These are phyloP conservation scores for Chaetomium strumarium DNA, from an alignment of 2,329 filamentous ascomycete genomes.

Conservation along the genomic window DNA sequence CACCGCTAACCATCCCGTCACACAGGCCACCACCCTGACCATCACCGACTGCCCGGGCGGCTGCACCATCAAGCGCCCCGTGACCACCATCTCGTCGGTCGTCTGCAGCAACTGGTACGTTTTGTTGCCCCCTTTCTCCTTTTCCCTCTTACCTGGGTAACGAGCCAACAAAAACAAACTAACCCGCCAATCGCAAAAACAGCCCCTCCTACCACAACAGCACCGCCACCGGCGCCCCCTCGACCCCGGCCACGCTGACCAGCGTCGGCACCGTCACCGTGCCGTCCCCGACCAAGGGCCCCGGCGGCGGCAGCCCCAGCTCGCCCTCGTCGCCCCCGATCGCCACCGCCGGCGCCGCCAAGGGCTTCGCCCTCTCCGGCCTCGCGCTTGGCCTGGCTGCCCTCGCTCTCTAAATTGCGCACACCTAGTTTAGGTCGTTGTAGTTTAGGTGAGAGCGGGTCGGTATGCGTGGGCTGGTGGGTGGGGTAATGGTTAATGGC, in stretches of 20 bases:
- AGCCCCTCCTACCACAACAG: slow-evolving; percentile 33
- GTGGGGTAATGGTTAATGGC: background rate
- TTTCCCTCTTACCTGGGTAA: too few species aligned
- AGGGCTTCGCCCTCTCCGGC: slow-evolving; percentile 49
- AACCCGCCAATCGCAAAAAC: slow-evolving; percentile 10
- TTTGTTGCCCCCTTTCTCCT: background rate
- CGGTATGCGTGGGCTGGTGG: background rate
- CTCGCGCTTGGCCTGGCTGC: slow-evolving; percentile 56
- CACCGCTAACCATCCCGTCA: slow-evolving; percentile 26
- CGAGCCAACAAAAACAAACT: slow-evolving; percentile 9
- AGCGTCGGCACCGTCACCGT: slow-evolving; percentile 28
- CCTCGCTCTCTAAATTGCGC: slow-evolving; percentile 49
- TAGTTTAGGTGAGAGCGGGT: too few species aligned
- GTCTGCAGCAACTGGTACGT: slow-evolving; percentile 50
- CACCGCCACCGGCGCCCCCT: slow-evolving; percentile 29
- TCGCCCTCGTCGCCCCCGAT: slow-evolving; percentile 27
- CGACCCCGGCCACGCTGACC: slow-evolving; percentile 29
- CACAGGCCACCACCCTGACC: slow-evolving; percentile 58
- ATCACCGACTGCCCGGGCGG: slow-evolving; percentile 58
- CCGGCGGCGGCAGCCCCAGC: slow-evolving; percentile 21
- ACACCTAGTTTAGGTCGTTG: background rate
- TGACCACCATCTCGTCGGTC: slow-evolving; percentile 47
- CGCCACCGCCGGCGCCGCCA: slow-evolving; percentile 49
- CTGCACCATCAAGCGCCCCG: slow-evolving; percentile 59
- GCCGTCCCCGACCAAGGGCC: slow-evolving; percentile 23